A percentile compares a stretch with the other conserved stretches of the same genome.
Conservation (phyloP, 2,329 filamentous ascomycete species). For the Seiridium cupressi region DNA sequence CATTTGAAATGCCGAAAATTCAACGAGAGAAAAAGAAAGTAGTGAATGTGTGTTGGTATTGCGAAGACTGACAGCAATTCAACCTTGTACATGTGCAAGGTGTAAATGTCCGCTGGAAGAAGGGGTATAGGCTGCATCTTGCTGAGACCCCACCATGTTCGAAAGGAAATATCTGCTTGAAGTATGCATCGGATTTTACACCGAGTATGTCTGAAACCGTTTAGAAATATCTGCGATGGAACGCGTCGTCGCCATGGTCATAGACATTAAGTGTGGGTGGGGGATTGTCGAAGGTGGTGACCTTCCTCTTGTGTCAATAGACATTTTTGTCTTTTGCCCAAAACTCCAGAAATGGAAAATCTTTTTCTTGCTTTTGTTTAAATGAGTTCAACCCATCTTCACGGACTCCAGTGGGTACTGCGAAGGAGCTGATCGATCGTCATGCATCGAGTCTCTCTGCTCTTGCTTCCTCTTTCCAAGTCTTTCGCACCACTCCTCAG, state of each 20-base stretch:
- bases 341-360: conserved; percentile 7
- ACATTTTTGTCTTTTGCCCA: conserved; percentile 17
- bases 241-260: background rate
- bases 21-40: background rate
- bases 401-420: conserved; percentile 17
- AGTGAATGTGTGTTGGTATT: background rate
- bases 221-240: background rate
- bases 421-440: conserved; percentile 1
- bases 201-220: background rate
- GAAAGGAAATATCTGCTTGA: background rate
- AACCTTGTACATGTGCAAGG: background rate
- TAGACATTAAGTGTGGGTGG: conserved; percentile 11
- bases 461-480: conserved; percentile 54
- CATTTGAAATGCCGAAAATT: background rate
- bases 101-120: background rate
- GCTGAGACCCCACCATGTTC: background rate
- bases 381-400: conserved; percentile 21
- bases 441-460: conserved; percentile 24
- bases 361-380: conserved; percentile 14
- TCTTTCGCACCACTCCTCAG: conserved; percentile 86
- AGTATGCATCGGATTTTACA: background rate
- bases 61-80: background rate
- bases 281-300: background rate
- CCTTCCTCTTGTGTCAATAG: conserved; percentile 15
- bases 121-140: background rate